Base-by-base conservation (phyloP, 495 filamentous ascomycete genomes). In the Apiosordaria backusii region DNA sequence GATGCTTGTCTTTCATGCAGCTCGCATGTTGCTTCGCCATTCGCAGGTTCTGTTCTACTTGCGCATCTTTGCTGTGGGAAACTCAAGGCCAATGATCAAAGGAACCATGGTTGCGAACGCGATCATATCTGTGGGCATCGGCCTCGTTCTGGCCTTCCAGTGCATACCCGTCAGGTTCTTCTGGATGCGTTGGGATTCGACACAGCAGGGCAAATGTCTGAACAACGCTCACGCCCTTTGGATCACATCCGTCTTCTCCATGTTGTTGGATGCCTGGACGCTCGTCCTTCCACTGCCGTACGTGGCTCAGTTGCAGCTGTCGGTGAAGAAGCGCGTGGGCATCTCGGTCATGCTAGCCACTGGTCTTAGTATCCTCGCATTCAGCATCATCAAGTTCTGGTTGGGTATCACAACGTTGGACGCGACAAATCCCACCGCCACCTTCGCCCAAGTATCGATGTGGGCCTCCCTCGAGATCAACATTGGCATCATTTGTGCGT, bases 331-430 rank as follows among this genome's bases (percentile, higher is more conserved):
- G 71, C 86, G 84, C 68, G 61, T 81, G 9, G 77, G 75, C n/a
- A 72, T 87, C 40, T 76, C 78, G 50, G 23, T 84, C 6, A 83
- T 87, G 73, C 86, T 87, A 69, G 75, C 75, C 4, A 74, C 85
- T 19, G 85, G 85, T 13, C 75, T 84, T 22, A 75, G 70, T 19
- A 65, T 72, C 19, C 66, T 71, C 10, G 52, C 67, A 21, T 63
- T 72, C 15, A 75, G 70, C 50, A 58, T 72, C 18, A n/a, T 72
- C 7, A 64, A 71, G 15, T 62, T 74, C 7, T 58, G 67, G 19
- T 63, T 62, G 3, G 65, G 70, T 9, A 65, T 65, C 22, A 57
- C 65, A 7, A 71, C 74, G 16, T 59, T 66, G 19, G 65, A 63
- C 10, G 67, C 65, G 18, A 52, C 65, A 25, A 79, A 79, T 53